These are phyloP conservation scores for Sphaerulina populicola DNA, from an alignment of 2,329 filamentous ascomycete genomes.

Conservation along the genomic window DNA sequence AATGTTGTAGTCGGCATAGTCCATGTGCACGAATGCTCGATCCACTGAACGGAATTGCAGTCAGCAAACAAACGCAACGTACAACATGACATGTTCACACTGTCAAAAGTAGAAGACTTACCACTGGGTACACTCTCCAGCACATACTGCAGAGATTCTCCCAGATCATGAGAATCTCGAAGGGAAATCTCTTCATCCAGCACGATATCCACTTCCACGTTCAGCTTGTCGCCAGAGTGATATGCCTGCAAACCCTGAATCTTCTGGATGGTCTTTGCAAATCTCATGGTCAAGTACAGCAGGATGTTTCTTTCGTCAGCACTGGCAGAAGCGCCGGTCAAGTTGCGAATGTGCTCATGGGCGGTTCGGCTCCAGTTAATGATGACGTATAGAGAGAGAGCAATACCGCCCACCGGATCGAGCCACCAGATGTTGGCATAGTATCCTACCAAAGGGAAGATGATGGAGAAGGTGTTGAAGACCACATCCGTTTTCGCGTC, in stretches of 20 bases:
- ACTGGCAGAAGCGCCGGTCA: conserved; percentile 69
- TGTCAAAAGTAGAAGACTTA: conserved; percentile 16
- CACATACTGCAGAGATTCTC: conserved; percentile 72
- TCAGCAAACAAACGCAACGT: not conserved
- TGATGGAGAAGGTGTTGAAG: conserved; percentile 82
- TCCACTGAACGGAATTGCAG: conserved; percentile 37
- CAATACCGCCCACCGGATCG: conserved; percentile 66
- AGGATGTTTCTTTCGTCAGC: conserved; percentile 77
- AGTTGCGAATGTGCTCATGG: conserved; percentile 67
- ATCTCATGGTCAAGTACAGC: conserved; percentile 87
- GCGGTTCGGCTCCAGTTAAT: conserved; percentile 69
- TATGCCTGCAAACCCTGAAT: conserved; percentile 81
- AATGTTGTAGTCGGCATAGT: conserved; percentile 45
- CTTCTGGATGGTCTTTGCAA: conserved; percentile 76
- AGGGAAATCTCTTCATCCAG: conserved; percentile 66
- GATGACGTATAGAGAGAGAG: conserved; percentile 72
- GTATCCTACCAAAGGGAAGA: conserved; percentile 77
- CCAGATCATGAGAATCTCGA: conserved; percentile 72
- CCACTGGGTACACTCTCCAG: conserved; percentile 71
- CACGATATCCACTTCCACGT: conserved; percentile 76
- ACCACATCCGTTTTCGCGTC: conserved; percentile 68
- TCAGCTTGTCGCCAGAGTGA: conserved; percentile 76
- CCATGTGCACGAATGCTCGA: conserved; percentile 46
- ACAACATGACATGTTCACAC: not conserved
- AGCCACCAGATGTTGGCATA: conserved; percentile 76